Base-by-base conservation (phyloP, 1,139 yeast genomes). In the Pneumocystis canis region DNA sequence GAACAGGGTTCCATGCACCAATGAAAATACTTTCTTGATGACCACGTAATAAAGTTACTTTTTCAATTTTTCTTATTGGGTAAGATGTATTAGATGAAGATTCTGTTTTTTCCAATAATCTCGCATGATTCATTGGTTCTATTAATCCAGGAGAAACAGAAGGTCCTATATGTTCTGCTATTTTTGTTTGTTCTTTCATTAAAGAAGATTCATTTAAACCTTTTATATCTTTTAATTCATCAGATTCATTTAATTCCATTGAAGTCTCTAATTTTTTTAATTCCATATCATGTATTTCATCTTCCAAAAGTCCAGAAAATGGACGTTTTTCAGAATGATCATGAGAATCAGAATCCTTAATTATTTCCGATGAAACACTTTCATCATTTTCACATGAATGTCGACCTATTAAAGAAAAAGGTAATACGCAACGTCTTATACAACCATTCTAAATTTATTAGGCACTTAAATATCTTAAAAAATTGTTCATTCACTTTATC, bases 11-110 rank as follows among this genome's bases (percentile, higher is more conserved):
- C 59, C 59, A 57, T 35, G 59, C 40, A 57, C 59, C 41, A 11
- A 30, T 35, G 25, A 47, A 47, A 2, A 47, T 28, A 47, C 69
- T 69, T 7, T 75, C 75, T 11, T 68, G 70, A 2, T 66, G 61
- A 3, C 73, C 70, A 75, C 76, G 73, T 35, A 74, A 61, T 20
- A 71, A 63, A 47, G 73, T 62, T 53, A 69, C 70, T 6, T 76
- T 77, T 59, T 72, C 73, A 62, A 69, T 70, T 5, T 72, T 62
- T 18, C 73, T 76, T 1, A 72, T 70, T 1, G 72, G 75, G n/a
- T 73, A 61, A 33, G 68, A 59, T 11, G 67, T 64, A 54, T 40
- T 16, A 5, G 39, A 7, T 2, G 20, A 14, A 5, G 37, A 32
- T n/a, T 9, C 9, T 6, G 9, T n/a, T 5, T 53, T 33, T 3